phyloP scores from a whole-genome alignment of 495 filamentous ascomycete species.

The Aspergillus nanangensis region DNA sequence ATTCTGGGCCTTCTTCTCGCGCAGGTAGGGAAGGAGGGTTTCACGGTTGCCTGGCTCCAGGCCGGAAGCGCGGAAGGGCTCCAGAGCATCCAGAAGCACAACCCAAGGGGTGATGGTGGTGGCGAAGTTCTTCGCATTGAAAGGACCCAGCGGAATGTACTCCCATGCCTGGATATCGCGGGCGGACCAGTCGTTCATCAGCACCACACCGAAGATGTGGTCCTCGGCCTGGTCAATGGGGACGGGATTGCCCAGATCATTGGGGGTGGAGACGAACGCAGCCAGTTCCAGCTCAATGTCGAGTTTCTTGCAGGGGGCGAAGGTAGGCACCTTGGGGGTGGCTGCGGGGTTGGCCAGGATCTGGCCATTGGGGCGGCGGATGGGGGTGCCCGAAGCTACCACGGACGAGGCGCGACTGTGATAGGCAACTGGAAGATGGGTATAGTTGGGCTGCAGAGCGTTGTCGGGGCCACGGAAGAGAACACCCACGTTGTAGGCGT shows the following conservation, averaged over 20 bases:
- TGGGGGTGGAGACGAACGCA: slow-evolving; percentile 68
- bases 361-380: slow-evolving; percentile 79
- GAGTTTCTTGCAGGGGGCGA: slow-evolving; percentile 59
- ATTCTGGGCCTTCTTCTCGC: slow-evolving; percentile 56
- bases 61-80: slow-evolving; percentile 58
- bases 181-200: slow-evolving; percentile 95
- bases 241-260: slow-evolving; percentile 60
- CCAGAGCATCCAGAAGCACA: slow-evolving; percentile 76
- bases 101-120: slow-evolving; percentile 88
- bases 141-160: slow-evolving; percentile 79
- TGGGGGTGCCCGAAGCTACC: slow-evolving; percentile 68
- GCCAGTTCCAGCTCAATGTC: slow-evolving; percentile 91
- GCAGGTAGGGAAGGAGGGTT: slow-evolving; percentile 63
- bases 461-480: slow-evolving; percentile 80
- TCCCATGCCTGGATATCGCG: slow-evolving; percentile 91
- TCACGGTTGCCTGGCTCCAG: slow-evolving; percentile 57
- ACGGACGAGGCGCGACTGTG: slow-evolving; percentile 79
- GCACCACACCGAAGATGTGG: slow-evolving; percentile 78
- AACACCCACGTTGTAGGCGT: slow-evolving; percentile 76
- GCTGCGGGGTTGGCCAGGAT: slow-evolving; percentile 63
- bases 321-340: slow-evolving; percentile 56
- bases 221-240: slow-evolving; percentile 65
- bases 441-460: slow-evolving; percentile 87
- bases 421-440: slow-evolving; percentile 84
- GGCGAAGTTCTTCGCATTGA: slow-evolving; percentile 92